Evolutionary conservation across 2,329 filamentous ascomycete genomes (phyloP), one percentile per base, ranked within the genome.

Genomic region (Elsinoe necatrix): DNA sequence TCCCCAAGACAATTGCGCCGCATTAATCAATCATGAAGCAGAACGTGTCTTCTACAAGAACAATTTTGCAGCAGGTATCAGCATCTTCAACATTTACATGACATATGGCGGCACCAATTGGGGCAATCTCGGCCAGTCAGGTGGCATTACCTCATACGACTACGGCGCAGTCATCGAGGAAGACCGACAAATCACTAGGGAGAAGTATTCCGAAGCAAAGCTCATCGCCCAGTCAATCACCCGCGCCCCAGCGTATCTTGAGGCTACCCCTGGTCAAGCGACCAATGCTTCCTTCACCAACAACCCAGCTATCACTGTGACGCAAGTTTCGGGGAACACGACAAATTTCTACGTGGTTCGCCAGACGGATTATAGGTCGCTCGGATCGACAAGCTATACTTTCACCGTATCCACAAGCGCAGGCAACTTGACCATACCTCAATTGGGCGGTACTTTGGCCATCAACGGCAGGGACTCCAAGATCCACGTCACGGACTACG

Each of bases 21-120:
- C 75, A 2, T 75, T 91, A 2, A 72, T 87, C 3, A 86, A 86
- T 59, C 74, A 83, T 14, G 85, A 90, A 62, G 89, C 89, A 60
- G 82, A 86, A 59, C 75, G 87, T 12, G 83, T 93, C 0, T 89
- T 90, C 65, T 87, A 89, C 69, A 92, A 91, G 75, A 88, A 89
- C 62, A 76, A 83, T 54, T 80, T 84, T 54, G 81, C 81, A 31
- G 80, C 84, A 14, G 83, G 81, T 0, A 78, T 82, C 4, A 80
- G 78, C 0, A 78, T 89, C 6, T 71, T 87, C 51, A 89, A 83
- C 60, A 62, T 87, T 9, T 91, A 90, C 67, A 91, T 91, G 87
- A 83, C 79, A 0, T 87, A 79, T 61, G 88, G 88, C 12, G 88
- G 87, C 4, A 91, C 87, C 0, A 93, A 92, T 66, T 92, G 87